Base-by-base conservation (phyloP, 495 filamentous ascomycete species). In the Penicillium argentinense region DNA sequence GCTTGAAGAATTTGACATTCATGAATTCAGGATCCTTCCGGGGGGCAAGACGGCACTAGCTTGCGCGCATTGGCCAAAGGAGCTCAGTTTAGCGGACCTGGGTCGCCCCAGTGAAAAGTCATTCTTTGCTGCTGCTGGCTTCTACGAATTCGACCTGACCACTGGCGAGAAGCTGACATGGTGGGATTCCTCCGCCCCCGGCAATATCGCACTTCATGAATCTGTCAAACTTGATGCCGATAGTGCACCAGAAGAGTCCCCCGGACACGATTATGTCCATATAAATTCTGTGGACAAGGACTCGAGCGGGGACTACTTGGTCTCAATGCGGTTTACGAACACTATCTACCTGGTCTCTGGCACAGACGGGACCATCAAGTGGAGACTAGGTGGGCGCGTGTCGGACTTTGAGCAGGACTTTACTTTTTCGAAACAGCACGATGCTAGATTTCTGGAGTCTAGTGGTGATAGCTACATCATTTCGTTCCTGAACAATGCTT, bases 211-310 rank as follows among this genome's bases (percentile, higher is more conserved):
- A 46, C 40, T 62, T 18, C 21, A 42, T 18, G 39, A 42, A 42
- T 42, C 39, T 16, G 32, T 43, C 7, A 12, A 29, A 3, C 7
- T 27, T 11, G 23, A 24, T 12, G 16, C 26, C 28, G n/a, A 21
- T 23, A 22, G 17, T 11, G 5, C 3, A 18, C 18, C 22, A 5
- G 22, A 41, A 11, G 39, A 41, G 17, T 12, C 25, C 13, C 41
- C 41, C 9, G 18, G 18, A 9, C 13, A 29, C 18, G 72, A 78
- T 47, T 77, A 72, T 51, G 74, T 78, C 56, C 75, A 77, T 52
- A 68, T 74, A 40, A 77, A 77, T 53, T 69, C 68, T 33, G 67
- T 78, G 27, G 76, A 77, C 56, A 75, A 74, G 54, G 63, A 72
- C 50, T 27, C 44, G 0, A 51, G 67, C 3, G 74, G 76, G 3